These are phyloP conservation scores for Fusarium illudens DNA, from an alignment of 2,329 filamentous ascomycete species.

Conservation along the genomic window DNA sequence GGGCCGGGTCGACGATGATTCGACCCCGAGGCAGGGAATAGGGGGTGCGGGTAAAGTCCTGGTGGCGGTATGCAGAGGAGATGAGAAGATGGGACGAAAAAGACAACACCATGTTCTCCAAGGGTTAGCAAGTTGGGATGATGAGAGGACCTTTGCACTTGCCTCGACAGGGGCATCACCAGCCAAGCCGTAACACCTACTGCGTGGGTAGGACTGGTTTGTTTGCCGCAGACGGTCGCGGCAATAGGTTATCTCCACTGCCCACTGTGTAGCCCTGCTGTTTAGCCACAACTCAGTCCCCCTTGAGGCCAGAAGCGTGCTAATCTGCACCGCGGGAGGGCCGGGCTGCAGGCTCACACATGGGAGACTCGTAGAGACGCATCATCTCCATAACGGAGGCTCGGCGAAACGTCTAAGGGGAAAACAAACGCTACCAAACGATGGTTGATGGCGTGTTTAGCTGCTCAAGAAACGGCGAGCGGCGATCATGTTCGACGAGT, in stretches of 20 bases:
- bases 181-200: slow-evolving; percentile 15
- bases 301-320: slow-evolving; percentile 14
- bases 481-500: neutral
- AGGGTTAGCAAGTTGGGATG: slow-evolving; percentile 30
- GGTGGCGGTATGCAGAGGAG: slow-evolving; percentile 23
- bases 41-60: slow-evolving; percentile 16
- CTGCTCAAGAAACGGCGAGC: neutral
- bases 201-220: slow-evolving; percentile 12
- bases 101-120: slow-evolving; percentile 30
- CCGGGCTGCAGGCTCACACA: slow-evolving; percentile 12
- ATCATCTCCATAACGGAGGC: slow-evolving; percentile 7
- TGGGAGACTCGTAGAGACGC: slow-evolving; percentile 8
- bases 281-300: slow-evolving; percentile 18
- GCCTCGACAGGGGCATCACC: slow-evolving; percentile 23
- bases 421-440: slow-evolving; percentile 2
- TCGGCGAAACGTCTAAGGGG: slow-evolving; percentile 13
- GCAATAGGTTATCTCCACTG: neutral
- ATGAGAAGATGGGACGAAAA: slow-evolving; percentile 32
- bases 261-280: neutral
- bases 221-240: slow-evolving; percentile 17
- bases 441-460: neutral
- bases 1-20: slow-evolving; percentile 14
- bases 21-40: slow-evolving; percentile 14
- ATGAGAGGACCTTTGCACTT: slow-evolving; percentile 33
- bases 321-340: slow-evolving; percentile 20